phyloP scores from a whole-genome alignment of 2,329 filamentous ascomycete species.

The Grosmannia penicillata region DNA sequence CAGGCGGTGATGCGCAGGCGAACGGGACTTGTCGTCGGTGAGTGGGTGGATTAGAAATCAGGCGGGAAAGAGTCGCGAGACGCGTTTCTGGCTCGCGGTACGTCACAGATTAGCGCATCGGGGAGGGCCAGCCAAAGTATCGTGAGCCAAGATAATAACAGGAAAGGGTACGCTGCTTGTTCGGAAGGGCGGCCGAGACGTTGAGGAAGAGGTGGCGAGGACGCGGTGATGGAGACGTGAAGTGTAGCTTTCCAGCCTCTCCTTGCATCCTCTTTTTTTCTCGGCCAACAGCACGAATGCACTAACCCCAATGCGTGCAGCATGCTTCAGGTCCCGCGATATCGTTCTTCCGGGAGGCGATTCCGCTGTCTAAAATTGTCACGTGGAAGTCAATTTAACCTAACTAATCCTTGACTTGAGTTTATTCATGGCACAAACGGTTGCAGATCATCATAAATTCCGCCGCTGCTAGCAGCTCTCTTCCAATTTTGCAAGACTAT shows the following conservation, averaged over 20 bases:
- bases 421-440: too few relatives aligned
- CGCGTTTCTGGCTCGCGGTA: constrained; percentile 8
- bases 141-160: not conserved
- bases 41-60: constrained; percentile 2
- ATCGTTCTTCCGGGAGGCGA: not conserved
- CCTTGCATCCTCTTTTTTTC: not conserved
- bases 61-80: constrained; percentile 6
- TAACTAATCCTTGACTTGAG: too few relatives aligned
- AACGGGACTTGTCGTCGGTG: too few relatives aligned
- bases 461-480: too few relatives aligned
- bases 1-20: not conserved
- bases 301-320: not conserved
- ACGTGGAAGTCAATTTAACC: too few relatives aligned
- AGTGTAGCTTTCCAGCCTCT: not conserved
- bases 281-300: not conserved
- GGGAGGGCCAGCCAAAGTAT: not conserved
- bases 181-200: not conserved
- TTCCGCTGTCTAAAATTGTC: too few relatives aligned
- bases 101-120: constrained; percentile 8
- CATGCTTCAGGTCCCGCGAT: not conserved
- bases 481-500: too few relatives aligned
- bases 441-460: too few relatives aligned
- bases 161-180: too few relatives aligned
- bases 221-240: constrained; percentile 1
- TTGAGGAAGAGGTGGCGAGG: not conserved